Evolutionary conservation across 352 stramenopile genomes (phyloP).

Genomic region (Phytophthora rubi): DNA sequence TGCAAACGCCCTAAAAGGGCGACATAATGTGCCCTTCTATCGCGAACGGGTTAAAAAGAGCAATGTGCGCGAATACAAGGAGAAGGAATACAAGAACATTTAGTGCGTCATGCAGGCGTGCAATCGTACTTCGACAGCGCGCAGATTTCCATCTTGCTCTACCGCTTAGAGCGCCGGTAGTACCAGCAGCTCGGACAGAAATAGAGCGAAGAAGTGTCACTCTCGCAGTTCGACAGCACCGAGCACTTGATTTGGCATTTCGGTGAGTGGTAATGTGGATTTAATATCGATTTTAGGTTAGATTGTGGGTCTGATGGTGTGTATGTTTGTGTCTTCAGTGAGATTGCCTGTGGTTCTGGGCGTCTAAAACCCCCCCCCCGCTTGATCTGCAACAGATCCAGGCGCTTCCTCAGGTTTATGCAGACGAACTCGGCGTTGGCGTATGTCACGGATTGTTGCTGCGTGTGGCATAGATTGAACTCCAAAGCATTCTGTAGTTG

Average conservation of each 20-base stretch:
- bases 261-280: constrained; percentile 46
- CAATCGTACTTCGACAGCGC: constrained; percentile 91
- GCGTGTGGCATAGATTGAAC: too few species aligned
- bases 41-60: constrained; percentile 53
- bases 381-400: constrained; percentile 71
- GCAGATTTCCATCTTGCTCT: constrained; percentile 90
- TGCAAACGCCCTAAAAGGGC: too few species aligned
- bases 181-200: constrained; percentile 80
- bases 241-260: constrained; percentile 91
- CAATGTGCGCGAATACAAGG: constrained; percentile 62
- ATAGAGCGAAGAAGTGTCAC: constrained; percentile 51
- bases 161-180: constrained; percentile 90
- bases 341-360: constrained; percentile 79
- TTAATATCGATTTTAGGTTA: too few species aligned
- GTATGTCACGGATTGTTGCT: constrained; percentile 53
- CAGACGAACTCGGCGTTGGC: constrained; percentile 75
- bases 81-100: constrained; percentile 85
- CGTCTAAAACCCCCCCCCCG: constrained; percentile 53
- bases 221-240: constrained; percentile 91
- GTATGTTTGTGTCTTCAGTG: constrained; percentile 39
- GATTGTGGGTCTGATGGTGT: too few species aligned
- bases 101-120: constrained; percentile 85
- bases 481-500: too few species aligned
- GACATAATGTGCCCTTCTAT: too few species aligned
- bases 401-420: constrained; percentile 78